Conservation (phyloP, 495 filamentous ascomycete genomes). For the Penicillium pancosmium region DNA sequence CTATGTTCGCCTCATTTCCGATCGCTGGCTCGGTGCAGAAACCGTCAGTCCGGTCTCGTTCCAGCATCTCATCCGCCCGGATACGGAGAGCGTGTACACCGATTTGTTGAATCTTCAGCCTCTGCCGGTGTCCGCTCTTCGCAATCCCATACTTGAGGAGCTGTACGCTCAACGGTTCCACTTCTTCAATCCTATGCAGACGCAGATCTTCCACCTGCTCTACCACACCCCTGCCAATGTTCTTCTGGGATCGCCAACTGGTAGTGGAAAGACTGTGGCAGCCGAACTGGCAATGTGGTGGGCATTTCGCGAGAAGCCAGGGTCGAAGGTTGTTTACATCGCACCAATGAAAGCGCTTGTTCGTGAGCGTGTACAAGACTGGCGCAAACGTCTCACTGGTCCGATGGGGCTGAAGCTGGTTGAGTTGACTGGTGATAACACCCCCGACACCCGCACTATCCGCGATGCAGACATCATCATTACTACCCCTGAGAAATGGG, state of each 20-base stretch:
- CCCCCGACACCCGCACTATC: slow-evolving; percentile 93
- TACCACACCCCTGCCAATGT: slow-evolving; percentile 93
- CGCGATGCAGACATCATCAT: slow-evolving; percentile 96
- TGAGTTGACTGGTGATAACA: slow-evolving; percentile 97
- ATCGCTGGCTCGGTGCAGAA: slow-evolving; percentile 97
- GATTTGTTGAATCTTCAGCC: slow-evolving; percentile 92
- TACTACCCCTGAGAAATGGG: slow-evolving; percentile 99
- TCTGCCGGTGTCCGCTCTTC: slow-evolving; percentile 82
- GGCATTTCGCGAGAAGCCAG: slow-evolving; percentile 94
- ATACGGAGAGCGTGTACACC: slow-evolving; percentile 96
- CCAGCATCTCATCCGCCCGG: slow-evolving; percentile 94
- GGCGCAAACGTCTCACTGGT: slow-evolving; percentile 78
- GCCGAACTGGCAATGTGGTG: slow-evolving; percentile 99
- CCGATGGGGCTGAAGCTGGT: slow-evolving; percentile 90
- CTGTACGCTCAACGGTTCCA: slow-evolving; percentile 86
- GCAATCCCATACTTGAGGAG: slow-evolving; percentile 84
- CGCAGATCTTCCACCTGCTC: slow-evolving; percentile 93
- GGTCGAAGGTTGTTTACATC: slow-evolving; percentile 98
- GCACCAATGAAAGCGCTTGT: slow-evolving; percentile 99
- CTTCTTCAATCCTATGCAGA: slow-evolving; percentile 99
- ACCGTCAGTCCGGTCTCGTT: slow-evolving; percentile 94
- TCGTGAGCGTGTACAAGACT: slow-evolving; percentile 94
- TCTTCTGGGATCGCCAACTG: slow-evolving; percentile 93
- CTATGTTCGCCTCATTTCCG: slow-evolving; percentile 90
- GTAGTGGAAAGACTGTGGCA: slow-evolving; percentile 95